Evolutionary conservation across 2,329 filamentous ascomycete species (phyloP).

Genomic region (Colletotrichum incanum): DNA sequence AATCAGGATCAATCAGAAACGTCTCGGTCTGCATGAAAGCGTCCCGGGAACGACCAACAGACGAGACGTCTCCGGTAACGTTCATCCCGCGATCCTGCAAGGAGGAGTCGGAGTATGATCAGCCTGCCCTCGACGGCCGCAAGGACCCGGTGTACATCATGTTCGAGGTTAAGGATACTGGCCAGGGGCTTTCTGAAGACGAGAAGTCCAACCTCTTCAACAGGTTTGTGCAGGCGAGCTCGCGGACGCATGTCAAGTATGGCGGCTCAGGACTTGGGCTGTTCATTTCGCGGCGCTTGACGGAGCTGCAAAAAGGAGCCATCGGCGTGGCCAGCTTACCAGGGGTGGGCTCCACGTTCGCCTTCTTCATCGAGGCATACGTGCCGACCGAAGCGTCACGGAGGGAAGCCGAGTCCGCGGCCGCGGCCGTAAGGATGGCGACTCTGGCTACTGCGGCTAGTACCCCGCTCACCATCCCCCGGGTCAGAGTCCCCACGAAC

Average conservation of each 20-base stretch:
- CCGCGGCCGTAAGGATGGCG: slow-evolving; percentile 47
- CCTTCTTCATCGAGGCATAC: slow-evolving; percentile 79
- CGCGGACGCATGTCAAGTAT: slow-evolving; percentile 83
- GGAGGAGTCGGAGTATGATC: slow-evolving; percentile 57
- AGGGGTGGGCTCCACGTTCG: slow-evolving; percentile 81
- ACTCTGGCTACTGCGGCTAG: slow-evolving; percentile 10
- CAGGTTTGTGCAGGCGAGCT: slow-evolving; percentile 84
- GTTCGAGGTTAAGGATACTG: slow-evolving; percentile 84
- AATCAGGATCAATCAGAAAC: slow-evolving; percentile 71
- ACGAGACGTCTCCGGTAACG: slow-evolving; percentile 65
- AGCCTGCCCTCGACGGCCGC: slow-evolving; percentile 50
- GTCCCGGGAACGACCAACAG: slow-evolving; percentile 56
- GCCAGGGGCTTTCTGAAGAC: slow-evolving; percentile 78
- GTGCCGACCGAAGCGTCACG: slow-evolving; percentile 58
- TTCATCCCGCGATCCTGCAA: slow-evolving; percentile 73
- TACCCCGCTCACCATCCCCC: slow-evolving; percentile 21
- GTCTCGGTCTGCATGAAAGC: slow-evolving; percentile 66
- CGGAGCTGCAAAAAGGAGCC: slow-evolving; percentile 84
- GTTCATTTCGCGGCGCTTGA: slow-evolving; percentile 85
- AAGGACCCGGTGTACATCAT: slow-evolving; percentile 74
- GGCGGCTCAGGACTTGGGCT: slow-evolving; percentile 85
- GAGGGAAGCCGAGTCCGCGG: slow-evolving; percentile 58
- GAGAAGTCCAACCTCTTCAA: slow-evolving; percentile 84
- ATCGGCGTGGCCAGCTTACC: slow-evolving; percentile 81
- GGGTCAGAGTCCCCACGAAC: slow-evolving; percentile 21